Conservation (phyloP, 176 grass and related monocot genomes). For the Saccharum spontaneum region DNA sequence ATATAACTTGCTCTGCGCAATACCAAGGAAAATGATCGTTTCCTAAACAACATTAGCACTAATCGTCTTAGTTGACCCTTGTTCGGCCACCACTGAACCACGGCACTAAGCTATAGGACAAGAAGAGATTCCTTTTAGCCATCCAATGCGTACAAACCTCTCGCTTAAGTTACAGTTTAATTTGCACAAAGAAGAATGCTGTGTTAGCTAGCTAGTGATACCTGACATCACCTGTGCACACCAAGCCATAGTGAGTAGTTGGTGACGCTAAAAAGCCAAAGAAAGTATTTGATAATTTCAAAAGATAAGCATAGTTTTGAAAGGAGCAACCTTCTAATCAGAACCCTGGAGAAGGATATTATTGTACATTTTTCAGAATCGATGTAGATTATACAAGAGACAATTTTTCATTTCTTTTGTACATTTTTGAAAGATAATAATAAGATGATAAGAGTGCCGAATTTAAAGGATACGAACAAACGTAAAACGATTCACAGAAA, state of each 20-base stretch:
- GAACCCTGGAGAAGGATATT: not conserved
- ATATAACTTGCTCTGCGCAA: not conserved
- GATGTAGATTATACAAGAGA: not conserved
- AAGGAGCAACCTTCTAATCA: not conserved
- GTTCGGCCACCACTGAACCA: conserved; percentile 4
- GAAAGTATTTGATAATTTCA: not conserved
- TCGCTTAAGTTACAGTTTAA: not conserved
- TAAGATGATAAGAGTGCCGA: not conserved
- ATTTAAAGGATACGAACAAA: not conserved
- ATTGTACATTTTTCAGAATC: not conserved
- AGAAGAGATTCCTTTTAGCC: conserved; percentile 38
- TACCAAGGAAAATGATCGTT: not conserved
- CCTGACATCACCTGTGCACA: conserved; percentile 7
- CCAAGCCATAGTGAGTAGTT: not conserved
- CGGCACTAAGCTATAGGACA: conserved; percentile 8
- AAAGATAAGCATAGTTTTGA: not conserved
- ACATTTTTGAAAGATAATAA: not conserved
- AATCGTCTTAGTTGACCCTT: not conserved
- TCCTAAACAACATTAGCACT: conserved; percentile 5
- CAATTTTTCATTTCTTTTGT: not conserved
- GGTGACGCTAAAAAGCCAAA: conserved; percentile 28
- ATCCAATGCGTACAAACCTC: conserved; percentile 7
- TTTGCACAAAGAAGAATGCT: not conserved
- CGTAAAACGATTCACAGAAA: not conserved
- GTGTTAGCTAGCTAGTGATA: not conserved